Conservation (phyloP, 768 basidiomycete genomes). For the Inosperma sp. region DNA sequence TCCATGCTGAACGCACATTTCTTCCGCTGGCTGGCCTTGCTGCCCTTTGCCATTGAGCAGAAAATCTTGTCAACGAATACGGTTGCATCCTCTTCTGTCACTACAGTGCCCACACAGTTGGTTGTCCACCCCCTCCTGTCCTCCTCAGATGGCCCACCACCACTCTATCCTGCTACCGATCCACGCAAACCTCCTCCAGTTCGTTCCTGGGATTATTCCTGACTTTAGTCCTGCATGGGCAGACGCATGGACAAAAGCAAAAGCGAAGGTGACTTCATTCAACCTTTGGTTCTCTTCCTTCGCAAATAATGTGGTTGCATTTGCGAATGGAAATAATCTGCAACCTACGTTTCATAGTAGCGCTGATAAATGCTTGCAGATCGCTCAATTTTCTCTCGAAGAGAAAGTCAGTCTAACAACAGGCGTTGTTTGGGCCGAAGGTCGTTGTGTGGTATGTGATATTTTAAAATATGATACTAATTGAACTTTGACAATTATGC, state of each 20-base stretch:
- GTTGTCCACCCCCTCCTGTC: conserved; percentile 48
- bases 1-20: neutral
- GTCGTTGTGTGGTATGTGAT: conserved; percentile 63
- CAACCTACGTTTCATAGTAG: neutral
- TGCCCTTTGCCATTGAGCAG: conserved; percentile 5
- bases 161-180: conserved; percentile 50
- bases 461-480: neutral
- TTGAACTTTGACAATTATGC: neutral
- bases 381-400: conserved; percentile 48
- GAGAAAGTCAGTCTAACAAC: conserved; percentile 64
- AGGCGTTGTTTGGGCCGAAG: conserved; percentile 61
- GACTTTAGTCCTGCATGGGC: conserved; percentile 56
- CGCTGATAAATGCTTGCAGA: conserved; percentile 26
- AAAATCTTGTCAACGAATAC: neutral
- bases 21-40: neutral
- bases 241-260: conserved; percentile 53
- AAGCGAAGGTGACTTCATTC: conserved; percentile 47
- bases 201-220: conserved; percentile 35
- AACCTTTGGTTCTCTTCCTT: conserved; percentile 13
- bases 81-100: neutral
- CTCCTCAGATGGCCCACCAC: conserved; percentile 50
- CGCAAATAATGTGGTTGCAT: neutral
- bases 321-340: neutral
- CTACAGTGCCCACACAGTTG: neutral
- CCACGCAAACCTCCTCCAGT: conserved; percentile 56